Percentiles rank a stretch among this genome's conserved stretches.
phyloP scores from a whole-genome alignment of 805 yeast genomes.

The Debaryomyces hansenii region DNA sequence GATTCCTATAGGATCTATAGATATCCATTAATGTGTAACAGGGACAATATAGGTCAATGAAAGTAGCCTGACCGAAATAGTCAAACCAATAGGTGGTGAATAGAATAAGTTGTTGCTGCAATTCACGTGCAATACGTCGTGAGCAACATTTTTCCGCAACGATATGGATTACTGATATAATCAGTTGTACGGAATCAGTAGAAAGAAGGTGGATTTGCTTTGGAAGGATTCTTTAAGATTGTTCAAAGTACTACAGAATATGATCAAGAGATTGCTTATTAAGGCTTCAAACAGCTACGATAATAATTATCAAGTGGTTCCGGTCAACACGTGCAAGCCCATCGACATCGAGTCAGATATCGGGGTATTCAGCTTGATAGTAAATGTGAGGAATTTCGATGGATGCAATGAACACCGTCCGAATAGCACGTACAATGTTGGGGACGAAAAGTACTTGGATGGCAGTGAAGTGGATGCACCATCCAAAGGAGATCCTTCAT shows the following conservation, averaged over 20 bases:
- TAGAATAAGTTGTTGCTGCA: no score
- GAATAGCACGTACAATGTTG: conserved; percentile 31
- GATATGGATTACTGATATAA: no score
- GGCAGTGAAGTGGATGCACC: conserved; percentile 8
- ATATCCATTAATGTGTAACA: no score
- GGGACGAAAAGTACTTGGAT: conserved; percentile 27
- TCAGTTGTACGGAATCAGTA: no score
- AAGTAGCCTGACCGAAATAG: no score
- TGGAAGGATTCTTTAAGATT: no score
- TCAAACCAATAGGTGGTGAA: no score
- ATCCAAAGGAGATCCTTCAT: conserved; percentile 12
- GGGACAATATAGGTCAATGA: no score
- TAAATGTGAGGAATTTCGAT: conserved; percentile 48
- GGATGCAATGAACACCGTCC: conserved; percentile 39
- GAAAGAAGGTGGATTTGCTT: no score
- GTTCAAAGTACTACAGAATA: neutral
- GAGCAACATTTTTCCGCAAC: no score
- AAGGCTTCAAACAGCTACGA: conserved; percentile 29
- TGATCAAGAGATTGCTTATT: conserved; percentile 32
- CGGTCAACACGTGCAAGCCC: conserved; percentile 44
- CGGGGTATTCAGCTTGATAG: conserved; percentile 38
- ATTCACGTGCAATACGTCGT: no score
- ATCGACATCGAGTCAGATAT: conserved; percentile 35
- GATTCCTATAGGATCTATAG: no score
- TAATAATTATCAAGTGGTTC: conserved; percentile 28